Base-by-base conservation (phyloP, 208 protist genomes). In the Histomonas meleagridis region DNA sequence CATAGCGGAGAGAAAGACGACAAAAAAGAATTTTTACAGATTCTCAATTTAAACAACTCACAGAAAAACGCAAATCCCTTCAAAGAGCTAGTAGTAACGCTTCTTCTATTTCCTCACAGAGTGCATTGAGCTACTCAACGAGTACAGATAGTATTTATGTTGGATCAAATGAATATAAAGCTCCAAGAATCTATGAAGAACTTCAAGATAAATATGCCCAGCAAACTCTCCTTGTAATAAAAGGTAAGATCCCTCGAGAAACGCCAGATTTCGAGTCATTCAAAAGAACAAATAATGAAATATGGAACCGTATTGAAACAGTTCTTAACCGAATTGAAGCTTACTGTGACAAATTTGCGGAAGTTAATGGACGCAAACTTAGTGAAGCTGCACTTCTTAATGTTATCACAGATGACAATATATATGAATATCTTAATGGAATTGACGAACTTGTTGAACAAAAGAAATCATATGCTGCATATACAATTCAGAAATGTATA, bases 141-240 rank as follows among this genome's bases (percentile, higher is more conserved):
- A n/a, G n/a, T n/a, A n/a, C n/a, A n/a, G n/a, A n/a, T n/a, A n/a
- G n/a, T n/a, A n/a, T n/a, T n/a, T n/a, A n/a, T n/a, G n/a, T n/a
- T n/a, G n/a, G n/a, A n/a, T n/a, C n/a, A n/a, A n/a, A n/a, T 65
- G 16, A 10, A 65, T n/a, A 5, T 65, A 10, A 5, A n/a, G n/a
- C n/a, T n/a, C 76, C 76, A 55, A 86, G 76, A 55, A 55, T 86
- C 38, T 86, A 86, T 46, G 76, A 86, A 86, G 76, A 86, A 4
- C 26, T 86, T 3, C 76, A 86, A 28, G 76, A 86, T 86, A 46
- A 86, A 55, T 86, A 55, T 49, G 76, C 76, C 32, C 55, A 86
- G 32, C 76, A 86, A 28, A 86, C 76, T 51, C 46, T 86, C n/a
- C 76, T 86, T 48, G 76, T 86, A 55, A 46, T 86, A 14, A 12